A percentile compares a stretch with the other conserved stretches of the same genome.
Conservation (phyloP, 225 moss, liverwort and hornwort species). For the Marchantia paleacea region DNA sequence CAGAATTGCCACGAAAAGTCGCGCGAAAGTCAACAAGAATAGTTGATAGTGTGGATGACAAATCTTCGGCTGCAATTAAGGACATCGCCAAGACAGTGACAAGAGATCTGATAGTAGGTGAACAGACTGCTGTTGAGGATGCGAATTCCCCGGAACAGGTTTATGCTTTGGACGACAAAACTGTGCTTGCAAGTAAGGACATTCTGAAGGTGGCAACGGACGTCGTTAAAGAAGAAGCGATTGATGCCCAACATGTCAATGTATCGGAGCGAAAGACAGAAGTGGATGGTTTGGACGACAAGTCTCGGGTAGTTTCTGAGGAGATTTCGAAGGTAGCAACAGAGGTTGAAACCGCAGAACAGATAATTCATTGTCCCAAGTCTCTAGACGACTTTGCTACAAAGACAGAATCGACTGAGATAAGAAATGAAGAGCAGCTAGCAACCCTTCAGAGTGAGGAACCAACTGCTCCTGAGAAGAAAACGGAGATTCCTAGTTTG, state of each 20-base stretch:
- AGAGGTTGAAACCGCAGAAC: not conserved
- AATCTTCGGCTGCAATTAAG: not conserved
- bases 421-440: not conserved
- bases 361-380: not conserved
- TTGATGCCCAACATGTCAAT: not conserved
- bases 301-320: not conserved
- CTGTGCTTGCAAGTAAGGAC: not conserved
- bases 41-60: not conserved
- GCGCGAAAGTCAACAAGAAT: slow-evolving; percentile 35
- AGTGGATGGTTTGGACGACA: not conserved
- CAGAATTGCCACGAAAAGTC: slow-evolving; percentile 80
- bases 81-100: not conserved
- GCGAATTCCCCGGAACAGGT: not conserved
- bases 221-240: not conserved
- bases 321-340: not conserved
- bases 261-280: not conserved
- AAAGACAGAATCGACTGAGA: not conserved
- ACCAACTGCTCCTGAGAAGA: not conserved
- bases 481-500: slow-evolving; percentile 4
- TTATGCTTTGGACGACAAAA: not conserved
- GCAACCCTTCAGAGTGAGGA: slow-evolving; percentile 11
- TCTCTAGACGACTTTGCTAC: not conserved
- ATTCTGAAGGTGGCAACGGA: not conserved
- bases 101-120: not conserved
- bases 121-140: not conserved